These are phyloP conservation scores for Gynochthodes officinalis DNA, from an alignment of 257 asterid genomes.

Conservation along the genomic window DNA sequence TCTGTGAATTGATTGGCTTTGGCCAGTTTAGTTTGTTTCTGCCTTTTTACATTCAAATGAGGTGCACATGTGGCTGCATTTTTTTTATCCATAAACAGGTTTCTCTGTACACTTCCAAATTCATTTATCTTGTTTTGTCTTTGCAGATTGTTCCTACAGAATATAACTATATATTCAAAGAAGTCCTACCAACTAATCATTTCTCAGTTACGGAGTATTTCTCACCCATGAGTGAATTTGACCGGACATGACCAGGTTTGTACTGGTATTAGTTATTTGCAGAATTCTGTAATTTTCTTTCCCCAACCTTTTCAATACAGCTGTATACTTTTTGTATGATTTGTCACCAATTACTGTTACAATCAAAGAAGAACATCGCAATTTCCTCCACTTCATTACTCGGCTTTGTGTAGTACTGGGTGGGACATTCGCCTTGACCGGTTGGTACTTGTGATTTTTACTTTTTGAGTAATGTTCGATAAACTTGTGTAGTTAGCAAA, in stretches of 20 bases:
- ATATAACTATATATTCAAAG: constrained; percentile 76
- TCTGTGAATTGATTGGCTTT: not conserved
- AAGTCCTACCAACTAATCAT: constrained; percentile 86
- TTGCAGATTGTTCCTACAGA: constrained; percentile 95
- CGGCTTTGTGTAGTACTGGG: constrained; percentile 98
- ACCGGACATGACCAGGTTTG: constrained; percentile 91
- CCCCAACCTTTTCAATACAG: constrained; percentile 35
- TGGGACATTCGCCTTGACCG: constrained; percentile 98
- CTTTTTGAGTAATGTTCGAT: not conserved
- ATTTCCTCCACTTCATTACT: constrained; percentile 95
- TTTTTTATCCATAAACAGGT: not conserved
- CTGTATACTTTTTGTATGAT: constrained; percentile 93
- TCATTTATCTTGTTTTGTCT: constrained; percentile 17
- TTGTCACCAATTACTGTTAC: constrained; percentile 97
- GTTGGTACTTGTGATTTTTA: constrained; percentile 30
- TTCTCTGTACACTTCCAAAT: not conserved
- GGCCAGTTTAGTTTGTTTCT: not conserved
- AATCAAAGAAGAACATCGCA: constrained; percentile 94
- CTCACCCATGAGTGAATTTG: constrained; percentile 72
- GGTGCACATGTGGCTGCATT: not conserved
- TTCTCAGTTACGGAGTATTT: constrained; percentile 94
- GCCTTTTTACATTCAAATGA: not conserved
- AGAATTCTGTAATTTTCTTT: not conserved
- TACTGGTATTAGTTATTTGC: not conserved
- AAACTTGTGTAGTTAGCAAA: not conserved